Base-by-base conservation (phyloP, 2,329 filamentous ascomycete genomes). In the Monilinia fructicola region DNA sequence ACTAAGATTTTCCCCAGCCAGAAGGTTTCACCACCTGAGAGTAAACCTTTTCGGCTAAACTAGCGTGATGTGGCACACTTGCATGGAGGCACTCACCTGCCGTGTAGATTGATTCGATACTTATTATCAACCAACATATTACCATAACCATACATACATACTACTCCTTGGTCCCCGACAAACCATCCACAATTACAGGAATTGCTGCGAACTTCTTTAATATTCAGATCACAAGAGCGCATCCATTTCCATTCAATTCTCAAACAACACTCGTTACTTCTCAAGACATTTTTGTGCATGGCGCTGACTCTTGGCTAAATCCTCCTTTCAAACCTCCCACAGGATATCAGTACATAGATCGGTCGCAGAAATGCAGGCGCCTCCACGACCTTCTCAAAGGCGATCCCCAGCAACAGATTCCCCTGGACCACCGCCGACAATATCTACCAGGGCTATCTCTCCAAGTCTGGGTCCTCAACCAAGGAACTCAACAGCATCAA, bases 401-500 rank as follows among this genome's bases (percentile, higher is more conserved):
- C 84, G 87, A 73, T 88, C 87, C 61, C 86, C 87, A n/a, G 85
- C 82, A 69, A 83, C 81, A 46, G 87, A 89, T 70, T 82, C 83
- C 74, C 84, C 59, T 31, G 59, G 84, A 63, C 84, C 83, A 73
- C 83, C 86, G 61, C 81, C 84, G 66, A 84, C 80, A 76, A 79
- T 85, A 70, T 82, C 84, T 66, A 77, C 79, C 65, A 82, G 86
- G 66, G 80, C 85, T 59, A 88, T 87, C 74, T 89, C 88, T 62
- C 87, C 89, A 50, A 72, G 67, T 31, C 65, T 65, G 64, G 82
- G 72, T 80, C 69, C 86, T 70, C 87, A 87, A 70, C 81, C 85
- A 67, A 86, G 90, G 68, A 82, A 84, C 40, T 90, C 89, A 11
- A 87, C 85, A 55, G 84, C 86, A 42, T 93, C 90, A 7, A 83